Percentiles rank a stretch among this genome's conserved stretches.
These are phyloP conservation scores for Ostreobium quekettii DNA, from an alignment of 139 green algal genomes.

Conservation along the genomic window DNA sequence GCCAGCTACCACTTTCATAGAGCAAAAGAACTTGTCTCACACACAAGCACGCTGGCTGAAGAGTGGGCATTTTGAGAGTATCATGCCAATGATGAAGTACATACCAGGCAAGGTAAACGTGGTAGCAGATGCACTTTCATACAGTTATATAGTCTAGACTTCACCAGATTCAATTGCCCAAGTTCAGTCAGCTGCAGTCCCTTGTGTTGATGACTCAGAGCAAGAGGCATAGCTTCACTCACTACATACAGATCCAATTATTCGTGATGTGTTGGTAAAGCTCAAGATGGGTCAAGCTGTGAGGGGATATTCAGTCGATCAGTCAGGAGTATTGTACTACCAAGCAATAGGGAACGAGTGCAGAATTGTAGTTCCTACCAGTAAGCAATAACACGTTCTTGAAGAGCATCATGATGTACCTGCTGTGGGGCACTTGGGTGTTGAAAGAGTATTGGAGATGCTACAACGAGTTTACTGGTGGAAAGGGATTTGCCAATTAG, in stretches of 20 bases:
- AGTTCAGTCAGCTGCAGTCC: not conserved
- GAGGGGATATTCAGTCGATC: not conserved
- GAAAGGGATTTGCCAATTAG: not conserved
- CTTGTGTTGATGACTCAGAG: not conserved
- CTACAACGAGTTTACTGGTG: not conserved
- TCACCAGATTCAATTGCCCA: not conserved
- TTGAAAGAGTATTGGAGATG: not conserved
- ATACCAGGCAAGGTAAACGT: not conserved
- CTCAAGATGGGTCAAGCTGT: conserved; percentile 1
- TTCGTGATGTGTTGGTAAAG: not conserved
- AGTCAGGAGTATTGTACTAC: not conserved
- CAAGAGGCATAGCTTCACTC: not conserved
- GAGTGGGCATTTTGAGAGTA: conserved; percentile 2
- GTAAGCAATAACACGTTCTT: not conserved
- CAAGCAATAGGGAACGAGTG: not conserved
- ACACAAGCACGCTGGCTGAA: not conserved
- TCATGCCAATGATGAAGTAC: conserved; percentile 4
- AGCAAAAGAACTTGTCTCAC: not conserved
- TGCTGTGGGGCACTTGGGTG: not conserved
- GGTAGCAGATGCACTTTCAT: not conserved
- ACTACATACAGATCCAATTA: not conserved
- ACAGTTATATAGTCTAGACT: not conserved
- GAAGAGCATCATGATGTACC: not conserved
- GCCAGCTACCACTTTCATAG: not conserved
- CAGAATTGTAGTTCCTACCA: conserved; percentile 1